Evolutionary conservation across 2,329 filamentous ascomycete genomes (phyloP).

Genomic region (Alternaria metachromatica): DNA sequence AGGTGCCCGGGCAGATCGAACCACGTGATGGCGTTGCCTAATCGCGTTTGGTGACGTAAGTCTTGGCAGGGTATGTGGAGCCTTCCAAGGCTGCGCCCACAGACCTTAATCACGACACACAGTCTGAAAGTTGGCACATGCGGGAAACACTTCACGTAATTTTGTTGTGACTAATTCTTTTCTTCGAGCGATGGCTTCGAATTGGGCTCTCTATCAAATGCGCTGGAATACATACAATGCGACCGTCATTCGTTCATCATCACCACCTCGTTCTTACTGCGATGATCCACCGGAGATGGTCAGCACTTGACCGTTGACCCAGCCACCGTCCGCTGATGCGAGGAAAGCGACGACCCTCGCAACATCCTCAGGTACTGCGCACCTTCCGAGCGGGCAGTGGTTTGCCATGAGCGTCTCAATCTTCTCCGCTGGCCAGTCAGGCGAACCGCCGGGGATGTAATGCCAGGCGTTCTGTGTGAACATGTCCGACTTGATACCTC

Average conservation of each 20-base stretch:
- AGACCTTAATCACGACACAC: neutral
- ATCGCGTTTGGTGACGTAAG: neutral
- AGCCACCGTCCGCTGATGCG: slow-evolving; percentile 49
- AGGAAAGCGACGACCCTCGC: slow-evolving; percentile 52
- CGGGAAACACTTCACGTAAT: neutral
- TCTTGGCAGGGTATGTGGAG: neutral
- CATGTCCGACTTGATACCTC: slow-evolving; percentile 79
- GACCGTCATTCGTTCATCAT: neutral
- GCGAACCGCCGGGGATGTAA: slow-evolving; percentile 57
- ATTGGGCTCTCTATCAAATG: neutral
- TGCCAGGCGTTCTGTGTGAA: slow-evolving; percentile 69
- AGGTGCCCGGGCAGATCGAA: neutral
- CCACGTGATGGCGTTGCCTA: neutral
- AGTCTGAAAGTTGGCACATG: neutral
- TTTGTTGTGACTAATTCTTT: neutral
- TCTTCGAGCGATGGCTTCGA: slow-evolving; percentile 4
- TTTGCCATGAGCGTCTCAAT: slow-evolving; percentile 59
- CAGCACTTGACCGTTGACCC: slow-evolving; percentile 51
- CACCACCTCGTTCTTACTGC: slow-evolving; percentile 33
- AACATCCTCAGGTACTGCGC: slow-evolving; percentile 56
- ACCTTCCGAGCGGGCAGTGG: slow-evolving; percentile 57
- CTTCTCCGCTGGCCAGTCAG: slow-evolving; percentile 58
- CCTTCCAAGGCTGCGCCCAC: neutral
- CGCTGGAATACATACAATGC: neutral
- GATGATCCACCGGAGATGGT: slow-evolving; percentile 52